Evolutionary conservation across 257 asterid genomes (phyloP).

Genomic region (Hygrophila difformis): DNA sequence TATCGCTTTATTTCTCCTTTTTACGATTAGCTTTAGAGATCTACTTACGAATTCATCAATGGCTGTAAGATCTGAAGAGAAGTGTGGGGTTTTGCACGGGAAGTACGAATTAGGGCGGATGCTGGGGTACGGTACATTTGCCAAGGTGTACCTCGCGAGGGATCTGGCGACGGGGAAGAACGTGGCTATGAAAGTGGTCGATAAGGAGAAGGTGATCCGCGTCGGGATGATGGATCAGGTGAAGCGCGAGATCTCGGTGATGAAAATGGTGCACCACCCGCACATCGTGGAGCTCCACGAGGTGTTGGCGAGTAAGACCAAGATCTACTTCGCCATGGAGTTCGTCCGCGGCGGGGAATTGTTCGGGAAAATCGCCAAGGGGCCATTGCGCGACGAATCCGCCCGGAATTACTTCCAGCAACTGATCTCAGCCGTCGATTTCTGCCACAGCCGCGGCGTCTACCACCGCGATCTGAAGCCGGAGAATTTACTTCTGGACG

Average conservation of each 20-base stretch:
- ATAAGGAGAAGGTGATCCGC: constrained; percentile 58
- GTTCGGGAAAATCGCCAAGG: constrained; percentile 38
- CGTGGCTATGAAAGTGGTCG: constrained; percentile 64
- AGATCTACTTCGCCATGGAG: constrained; percentile 67
- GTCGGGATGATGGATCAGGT: constrained; percentile 76
- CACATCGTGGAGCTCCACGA: constrained; percentile 65
- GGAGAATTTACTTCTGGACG: constrained; percentile 56
- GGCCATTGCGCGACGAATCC: constrained; percentile 40
- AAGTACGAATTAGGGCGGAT: constrained; percentile 60
- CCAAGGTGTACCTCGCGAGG: constrained; percentile 63
- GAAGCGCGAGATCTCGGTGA: constrained; percentile 68
- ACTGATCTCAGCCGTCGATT: constrained; percentile 56
- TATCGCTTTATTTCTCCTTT: not conserved
- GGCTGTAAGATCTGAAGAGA: constrained; percentile 45
- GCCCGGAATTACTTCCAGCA: constrained; percentile 64
- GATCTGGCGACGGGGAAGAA: constrained; percentile 31
- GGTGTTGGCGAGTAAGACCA: constrained; percentile 59
- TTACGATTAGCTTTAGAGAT: not conserved
- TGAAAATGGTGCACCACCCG: constrained; percentile 69
- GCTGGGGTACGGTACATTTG: constrained; percentile 59
- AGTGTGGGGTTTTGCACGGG: constrained; percentile 48
- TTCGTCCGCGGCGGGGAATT: constrained; percentile 64
- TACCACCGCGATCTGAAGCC: constrained; percentile 66
- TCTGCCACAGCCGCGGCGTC: constrained; percentile 69
- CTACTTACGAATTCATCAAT: not conserved